Base-by-base conservation (phyloP, 2,329 filamentous ascomycete species). In the Xylariales sp. region DNA sequence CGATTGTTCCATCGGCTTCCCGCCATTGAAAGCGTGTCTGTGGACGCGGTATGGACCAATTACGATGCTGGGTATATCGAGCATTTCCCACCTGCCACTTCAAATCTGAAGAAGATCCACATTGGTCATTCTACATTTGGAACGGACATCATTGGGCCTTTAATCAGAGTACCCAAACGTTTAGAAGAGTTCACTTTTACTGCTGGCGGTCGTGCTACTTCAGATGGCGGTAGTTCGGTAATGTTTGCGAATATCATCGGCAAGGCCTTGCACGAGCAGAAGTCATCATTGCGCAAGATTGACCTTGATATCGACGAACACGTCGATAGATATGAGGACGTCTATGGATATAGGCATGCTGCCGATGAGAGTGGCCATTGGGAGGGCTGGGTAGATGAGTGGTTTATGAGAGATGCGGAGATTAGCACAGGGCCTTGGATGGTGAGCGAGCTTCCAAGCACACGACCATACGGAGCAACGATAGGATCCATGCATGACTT, bases 401-500 rank as follows among this genome's bases (percentile, higher is more conserved):
- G 64, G 64, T 63, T 53, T 48, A 1, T n/a, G 0, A 60, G 49
- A 55, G 62, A 60, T 32, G 18, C 5, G 56, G 49, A 65, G 41
- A 60, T 65, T 9, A 60, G 62, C 32, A 49, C 56, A 16, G 49
- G 32, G 32, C 49, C 49, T 36, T 53, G 16, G 36, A 34, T 34
- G n/a, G 48, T 18, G 16, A 9, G 14, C 28, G 53, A 14, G 53
- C 5, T 39, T 16, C 30, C 4, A 49, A 59, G 14, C 23, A 65
- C 62, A 12, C 55, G 56, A 18, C 14, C 48, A 54, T 65, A 65
- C 16, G 56, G 62, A 32, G 30, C 10, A 41, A 60, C 62, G 12
- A 60, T 60, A 55, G 62, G 55, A 8, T 49, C 62, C 16, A 55
- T 65, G 56, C 62, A 65, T 50, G 62, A 65, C 62, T 65, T 65